Base-by-base conservation (phyloP, 495 filamentous ascomycete genomes). In the Hypoxylon crocopeplum region DNA sequence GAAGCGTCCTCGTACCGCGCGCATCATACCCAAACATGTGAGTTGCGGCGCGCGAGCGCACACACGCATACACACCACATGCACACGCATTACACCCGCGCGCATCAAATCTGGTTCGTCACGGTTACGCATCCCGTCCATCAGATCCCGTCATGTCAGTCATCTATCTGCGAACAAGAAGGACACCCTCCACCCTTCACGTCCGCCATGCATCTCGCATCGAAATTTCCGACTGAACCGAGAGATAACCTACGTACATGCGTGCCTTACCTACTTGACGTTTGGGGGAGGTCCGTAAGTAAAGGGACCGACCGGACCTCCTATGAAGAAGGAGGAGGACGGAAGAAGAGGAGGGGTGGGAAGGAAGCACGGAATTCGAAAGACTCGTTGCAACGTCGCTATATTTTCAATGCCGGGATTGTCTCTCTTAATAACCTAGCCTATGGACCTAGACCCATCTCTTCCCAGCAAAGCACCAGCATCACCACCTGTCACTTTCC, bases 21-120 rank as follows among this genome's bases (percentile, higher is more conserved):
- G 32, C 34, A 63, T 63, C 59, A 53, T 58, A 57, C 48, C 59
- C 48, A 48, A 63, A 58, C 59, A 57, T 58, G 48, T 53, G 52
- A 63, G 59, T 40, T 51, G 47, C 55, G 39, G 21, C 46, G 45
- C 39, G 39, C 40, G 38, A 59, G 47, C 47, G 25, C 55, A 51
- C 34, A 7, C 15, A 8, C 34, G 5, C 34, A 17, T 22, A 24
- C 16, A 32, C 15, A 41, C 22, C 13, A 16, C 2, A n/a, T 19
- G 4, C 34, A 19, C 21, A 22, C 11, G 22, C 50, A 59, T 24
- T 27, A 27, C 3, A 3, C 4, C 17, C 34, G 41, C n/a, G 19
- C 54, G 45, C 44, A 50, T 30, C 29, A 44, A 49, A 46, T 59
- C 38, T 51, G 61, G 61, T 47, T 64, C 55, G 33, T 59, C 61